Base-by-base conservation (phyloP, 345 rosid species). In the Toxicodendron radicans region DNA sequence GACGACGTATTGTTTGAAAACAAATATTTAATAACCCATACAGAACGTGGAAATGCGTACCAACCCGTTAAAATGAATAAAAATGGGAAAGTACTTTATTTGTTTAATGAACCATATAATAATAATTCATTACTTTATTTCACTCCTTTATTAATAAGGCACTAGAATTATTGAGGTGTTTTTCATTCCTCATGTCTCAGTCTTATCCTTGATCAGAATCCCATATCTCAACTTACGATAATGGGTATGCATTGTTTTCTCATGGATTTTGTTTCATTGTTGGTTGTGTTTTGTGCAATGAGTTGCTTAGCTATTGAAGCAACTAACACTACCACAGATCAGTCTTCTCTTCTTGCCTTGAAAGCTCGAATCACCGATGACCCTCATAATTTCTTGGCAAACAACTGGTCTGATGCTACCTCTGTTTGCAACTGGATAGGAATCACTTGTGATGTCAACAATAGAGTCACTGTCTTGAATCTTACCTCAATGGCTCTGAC, bases 371-470 rank as follows among this genome's bases (percentile, higher is more conserved):
- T 77, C 58, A 41, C 18, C 61, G 7, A n/a, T 18, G 76, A 71
- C 38, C 64, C 68, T 52, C 21, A 18, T 9, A 57, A 58, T 35
- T 0, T 46, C 5, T 67, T 81, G 70, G 73, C 79, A 20, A 18
- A 33, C 24, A 71, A 74, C 16, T 78, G 77, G 81, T 56, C 82
- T 0, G 4, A 66, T 7, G 33, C 59, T 14, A 10, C 69, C 17
- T 59, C 73, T 16, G 76, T 77, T 9, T 80, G 80, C 62, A 53
- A 45, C 56, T 81, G 81, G 81, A 14, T 70, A n/a, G 84, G 81
- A 1, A 21, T 77, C 7, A 64, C 62, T 60, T 81, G 84, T 27
- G 59, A 46, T n/a, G n/a, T 20, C 30, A 51, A 72, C 21, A 32
- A 1, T 11, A 58, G 74, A 58, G 74, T 81, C 49, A 35, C 49